Evolutionary conservation across 805 yeast genomes (phyloP).

Genomic region (Kazachstania psychrophila): DNA sequence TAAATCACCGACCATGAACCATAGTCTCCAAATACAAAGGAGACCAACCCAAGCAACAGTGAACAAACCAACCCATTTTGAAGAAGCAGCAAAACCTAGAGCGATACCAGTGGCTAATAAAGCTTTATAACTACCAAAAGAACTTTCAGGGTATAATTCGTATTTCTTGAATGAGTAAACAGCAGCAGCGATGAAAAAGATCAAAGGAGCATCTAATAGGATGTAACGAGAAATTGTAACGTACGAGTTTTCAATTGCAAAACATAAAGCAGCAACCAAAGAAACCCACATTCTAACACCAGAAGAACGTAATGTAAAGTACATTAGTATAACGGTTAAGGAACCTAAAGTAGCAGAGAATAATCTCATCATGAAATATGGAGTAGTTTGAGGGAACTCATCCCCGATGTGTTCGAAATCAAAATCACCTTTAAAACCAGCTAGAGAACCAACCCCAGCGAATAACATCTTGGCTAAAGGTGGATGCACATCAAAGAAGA

Average conservation of each 20-base stretch:
- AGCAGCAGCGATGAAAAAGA: slow-evolving; percentile 69
- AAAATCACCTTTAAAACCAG: slow-evolving; percentile 67
- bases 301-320: slow-evolving; percentile 59
- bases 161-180: slow-evolving; percentile 56
- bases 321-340: slow-evolving; percentile 54
- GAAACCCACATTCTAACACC: slow-evolving; percentile 63
- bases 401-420: slow-evolving; percentile 59
- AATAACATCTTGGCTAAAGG: slow-evolving; percentile 70
- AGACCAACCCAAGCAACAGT: slow-evolving; percentile 72
- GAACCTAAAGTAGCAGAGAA: slow-evolving; percentile 62
- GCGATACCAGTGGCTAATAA: slow-evolving; percentile 55
- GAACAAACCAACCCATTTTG: slow-evolving; percentile 81
- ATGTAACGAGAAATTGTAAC: slow-evolving; percentile 70
- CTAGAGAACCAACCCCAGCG: slow-evolving; percentile 59
- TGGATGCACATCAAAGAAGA: slow-evolving; percentile 71
- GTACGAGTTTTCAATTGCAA: slow-evolving; percentile 56
- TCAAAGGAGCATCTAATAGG: slow-evolving; percentile 63
- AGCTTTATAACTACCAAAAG: slow-evolving; percentile 49
- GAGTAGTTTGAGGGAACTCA: slow-evolving; percentile 45
- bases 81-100: slow-evolving; percentile 63
- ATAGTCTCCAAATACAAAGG: slow-evolving; percentile 49
- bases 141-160: slow-evolving; percentile 55
- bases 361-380: slow-evolving; percentile 61
- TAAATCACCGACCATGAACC: slow-evolving; percentile 70
- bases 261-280: slow-evolving; percentile 43